phyloP scores from a whole-genome alignment of 2,329 filamentous ascomycete genomes.

The Parastagonospora avenae region DNA sequence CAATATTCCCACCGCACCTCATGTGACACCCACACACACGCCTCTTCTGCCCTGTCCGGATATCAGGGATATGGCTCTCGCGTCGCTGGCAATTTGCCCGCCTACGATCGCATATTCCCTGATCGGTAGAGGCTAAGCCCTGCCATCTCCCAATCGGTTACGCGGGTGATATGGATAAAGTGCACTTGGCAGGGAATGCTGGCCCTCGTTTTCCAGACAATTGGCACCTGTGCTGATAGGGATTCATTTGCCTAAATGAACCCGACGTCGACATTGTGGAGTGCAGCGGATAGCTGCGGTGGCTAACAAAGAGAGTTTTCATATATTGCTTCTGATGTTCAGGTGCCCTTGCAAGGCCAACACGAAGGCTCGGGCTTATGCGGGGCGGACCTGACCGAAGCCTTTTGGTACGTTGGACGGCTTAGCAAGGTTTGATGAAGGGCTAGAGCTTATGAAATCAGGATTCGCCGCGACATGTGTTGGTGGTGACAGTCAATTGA shows the following conservation, averaged over 20 bases:
- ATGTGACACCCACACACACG: too few species aligned
- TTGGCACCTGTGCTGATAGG: neutral
- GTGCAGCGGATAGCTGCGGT: neutral
- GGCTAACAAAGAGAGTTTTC: too few species aligned
- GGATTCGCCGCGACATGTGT: neutral
- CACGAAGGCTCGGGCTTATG: neutral
- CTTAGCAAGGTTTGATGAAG: slow-evolving; percentile 1
- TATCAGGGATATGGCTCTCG: too few species aligned
- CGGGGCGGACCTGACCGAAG: slow-evolving; percentile 1
- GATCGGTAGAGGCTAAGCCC: neutral
- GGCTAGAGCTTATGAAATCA: neutral
- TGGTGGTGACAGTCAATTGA: slow-evolving; percentile 1
- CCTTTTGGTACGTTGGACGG: neutral
- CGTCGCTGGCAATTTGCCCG: neutral
- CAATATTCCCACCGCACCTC: too few species aligned
- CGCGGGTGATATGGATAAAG: slow-evolving; percentile 44
- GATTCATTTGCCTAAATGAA: slow-evolving; percentile 29
- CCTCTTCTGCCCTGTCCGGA: too few species aligned
- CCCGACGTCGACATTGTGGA: neutral
- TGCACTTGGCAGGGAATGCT: slow-evolving; percentile 4
- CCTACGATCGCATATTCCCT: neutral
- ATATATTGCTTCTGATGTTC: neutral
- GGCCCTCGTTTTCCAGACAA: neutral
- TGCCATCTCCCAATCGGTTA: slow-evolving; percentile 7
- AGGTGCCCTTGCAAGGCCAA: neutral